These are phyloP conservation scores for Saccharomycodes ludwigii DNA, from an alignment of 805 yeast genomes.

Conservation along the genomic window DNA sequence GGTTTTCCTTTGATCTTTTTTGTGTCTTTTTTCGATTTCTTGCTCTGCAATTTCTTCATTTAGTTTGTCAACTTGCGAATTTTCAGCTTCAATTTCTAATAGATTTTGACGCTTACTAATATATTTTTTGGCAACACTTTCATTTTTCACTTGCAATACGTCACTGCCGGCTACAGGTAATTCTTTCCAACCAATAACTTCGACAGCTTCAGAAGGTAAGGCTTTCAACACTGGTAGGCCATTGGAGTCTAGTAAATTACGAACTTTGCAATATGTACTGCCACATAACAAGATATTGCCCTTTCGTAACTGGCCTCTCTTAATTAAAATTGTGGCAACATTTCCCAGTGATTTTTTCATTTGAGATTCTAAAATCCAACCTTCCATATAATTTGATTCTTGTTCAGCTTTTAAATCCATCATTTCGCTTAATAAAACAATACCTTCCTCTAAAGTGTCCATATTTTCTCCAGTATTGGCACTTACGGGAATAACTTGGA, in stretches of 20 bases:
- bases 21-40: slow-evolving; percentile 39
- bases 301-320: slow-evolving; percentile 59
- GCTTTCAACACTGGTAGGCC: slow-evolving; percentile 42
- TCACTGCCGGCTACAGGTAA: slow-evolving; percentile 86
- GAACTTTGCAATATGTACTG: slow-evolving; percentile 71
- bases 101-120: slow-evolving; percentile 54
- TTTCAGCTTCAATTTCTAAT: slow-evolving; percentile 42
- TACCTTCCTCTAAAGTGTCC: slow-evolving; percentile 81
- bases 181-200: slow-evolving; percentile 88
- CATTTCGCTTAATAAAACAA: slow-evolving; percentile 73
- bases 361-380: slow-evolving; percentile 82
- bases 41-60: slow-evolving; percentile 50
- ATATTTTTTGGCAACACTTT: slow-evolving; percentile 64
- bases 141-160: slow-evolving; percentile 64
- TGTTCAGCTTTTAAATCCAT: slow-evolving; percentile 59
- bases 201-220: slow-evolving; percentile 77
- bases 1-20: slow-evolving; percentile 35
- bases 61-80: slow-evolving; percentile 53
- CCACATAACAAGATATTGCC: slow-evolving; percentile 82
- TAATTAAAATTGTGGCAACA: slow-evolving; percentile 73
- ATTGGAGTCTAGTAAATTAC: slow-evolving; percentile 61
- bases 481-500: slow-evolving; percentile 77
- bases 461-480: slow-evolving; percentile 86
- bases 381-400: slow-evolving; percentile 44
- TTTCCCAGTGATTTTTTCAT: slow-evolving; percentile 73